Base-by-base conservation (phyloP, 1,284 basidiomycete species). In the Moniliella sp. region DNA sequence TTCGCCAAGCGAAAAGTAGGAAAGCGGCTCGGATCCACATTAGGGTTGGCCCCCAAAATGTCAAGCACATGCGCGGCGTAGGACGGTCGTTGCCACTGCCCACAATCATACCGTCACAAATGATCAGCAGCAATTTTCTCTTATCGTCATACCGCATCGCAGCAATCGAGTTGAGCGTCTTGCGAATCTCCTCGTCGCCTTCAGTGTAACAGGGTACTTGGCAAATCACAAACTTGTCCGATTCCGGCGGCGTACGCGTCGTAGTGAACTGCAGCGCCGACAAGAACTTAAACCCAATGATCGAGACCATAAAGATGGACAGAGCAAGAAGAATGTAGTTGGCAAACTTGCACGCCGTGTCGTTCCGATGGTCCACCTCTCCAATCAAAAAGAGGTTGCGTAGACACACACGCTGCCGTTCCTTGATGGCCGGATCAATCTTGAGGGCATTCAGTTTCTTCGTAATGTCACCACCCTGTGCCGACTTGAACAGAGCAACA, bases 51-150 rank as follows among this genome's bases (percentile, higher is more conserved):
- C 34, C 91, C 91, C 11, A 99, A 73, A 43, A 97, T 84, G 57
- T 97, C 88, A 29, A 97, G 69, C 2, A 93, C 86, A 99, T 93
- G 30, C 82, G 50, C 11, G 64, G 64, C 5, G 64, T 65, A 3
- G 64, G 59, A 4, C 57, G 45, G 33, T 65, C 64, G 62, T 93
- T 93, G 3, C 84, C 84, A 10, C 77, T 78, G 60, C 91, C 88
- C 40, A 94, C 79, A 46, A 99, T 94, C 72, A 86, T 97, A 50
- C 91, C 88, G 62, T 99, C 88, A 56, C 91, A 97, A 50, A 97
- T 78, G 63, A 97, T 68, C 43, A 93, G 74, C 16, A 94, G 66
- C 3, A 97, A 66, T 64, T 94, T 97, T 35, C 84, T 78, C 65
- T 94, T 97, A 67, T 99, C 84, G 55, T 99, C 86, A 57, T 94